Evolutionary conservation across 2,329 filamentous ascomycete species (phyloP).

Genomic region (Alternaria panax): DNA sequence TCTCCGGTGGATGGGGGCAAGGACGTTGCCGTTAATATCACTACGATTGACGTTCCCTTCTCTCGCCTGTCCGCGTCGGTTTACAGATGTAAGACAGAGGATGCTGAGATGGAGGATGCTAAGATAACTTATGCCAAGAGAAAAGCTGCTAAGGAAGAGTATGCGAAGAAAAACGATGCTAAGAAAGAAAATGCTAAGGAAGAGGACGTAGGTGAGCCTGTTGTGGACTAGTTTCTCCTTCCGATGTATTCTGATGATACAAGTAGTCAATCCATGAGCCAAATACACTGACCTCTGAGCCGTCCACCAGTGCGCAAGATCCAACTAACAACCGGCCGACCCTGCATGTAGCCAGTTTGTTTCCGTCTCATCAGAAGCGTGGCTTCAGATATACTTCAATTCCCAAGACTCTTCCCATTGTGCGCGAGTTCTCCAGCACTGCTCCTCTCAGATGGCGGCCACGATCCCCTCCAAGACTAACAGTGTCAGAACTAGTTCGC

Average conservation of each 20-base stretch:
- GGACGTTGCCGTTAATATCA: constrained; percentile 29
- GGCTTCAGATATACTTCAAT: neutral
- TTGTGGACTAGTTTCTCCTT: constrained; percentile 3
- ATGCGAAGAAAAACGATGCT: no score
- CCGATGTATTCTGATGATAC: constrained; percentile 12
- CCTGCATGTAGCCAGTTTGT: neutral
- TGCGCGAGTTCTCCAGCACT: neutral
- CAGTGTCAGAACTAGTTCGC: constrained; percentile 1
- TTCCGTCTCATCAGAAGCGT: neutral
- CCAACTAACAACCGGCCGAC: neutral
- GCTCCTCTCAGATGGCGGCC: neutral
- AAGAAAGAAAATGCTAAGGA: neutral
- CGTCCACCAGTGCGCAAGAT: neutral
- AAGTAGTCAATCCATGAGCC: constrained; percentile 8
- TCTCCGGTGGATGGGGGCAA: neutral
- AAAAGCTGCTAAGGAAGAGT: neutral
- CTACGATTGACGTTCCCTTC: constrained; percentile 60
- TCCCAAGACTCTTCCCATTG: neutral
- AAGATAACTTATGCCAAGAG: neutral
- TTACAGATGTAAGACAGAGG: no score
- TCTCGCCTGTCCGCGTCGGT: constrained; percentile 44
- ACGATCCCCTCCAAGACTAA: constrained; percentile 4
- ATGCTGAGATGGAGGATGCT: no score
- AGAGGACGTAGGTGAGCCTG: constrained; percentile 21
- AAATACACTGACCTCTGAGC: constrained; percentile 2